Base-by-base conservation (phyloP, 768 basidiomycete genomes). In the Collybia sordida region DNA sequence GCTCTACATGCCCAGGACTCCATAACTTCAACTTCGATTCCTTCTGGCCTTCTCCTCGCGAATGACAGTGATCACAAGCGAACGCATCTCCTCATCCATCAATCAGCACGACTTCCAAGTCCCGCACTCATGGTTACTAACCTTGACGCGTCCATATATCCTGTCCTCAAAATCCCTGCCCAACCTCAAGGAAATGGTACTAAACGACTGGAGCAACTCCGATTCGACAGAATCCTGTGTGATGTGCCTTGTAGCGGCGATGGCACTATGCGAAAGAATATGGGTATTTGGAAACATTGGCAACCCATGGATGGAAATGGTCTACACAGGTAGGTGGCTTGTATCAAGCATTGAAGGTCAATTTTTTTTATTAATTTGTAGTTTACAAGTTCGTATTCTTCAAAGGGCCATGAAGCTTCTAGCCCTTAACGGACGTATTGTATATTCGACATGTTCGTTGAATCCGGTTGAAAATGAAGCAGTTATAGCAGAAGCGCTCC, bases 191-290 rank as follows among this genome's bases (percentile, higher is more conserved):
- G 57, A 12, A 66, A 70, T 45, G 64, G 60, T 17, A 53, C 58
- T 21, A 69, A 70, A 25, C 69, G 66, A 21, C 62, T 75, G 18
- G 71, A 72, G 40, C 76, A 80, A 24, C 72, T 99, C 44, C 67
- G 86, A 50, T 99, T 97, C 60, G 96, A 98, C 65, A 77, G 96
- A 25, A 96, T 99, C 51, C 69, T 99, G 27, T 95, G 93, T 43
- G 97, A 98, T 64, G 97, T 99, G 7, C 97, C 97, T 7, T 99
- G 97, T 64, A 94, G 91, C 59, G 97, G 97, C 3, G 97, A 99
- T 64, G 97, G 96, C 0, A 99, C 97, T 0, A 67, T 98, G 49
- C 72, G 97, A 54, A 99, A 99, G 76, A 99, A 99, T 64, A 65
- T 90, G 12, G 90, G 86, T 0, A 97, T 99, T 35, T 99, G 97